These are phyloP conservation scores for Kuraishia molischiana DNA, from an alignment of 805 yeast species.

Conservation along the genomic window DNA sequence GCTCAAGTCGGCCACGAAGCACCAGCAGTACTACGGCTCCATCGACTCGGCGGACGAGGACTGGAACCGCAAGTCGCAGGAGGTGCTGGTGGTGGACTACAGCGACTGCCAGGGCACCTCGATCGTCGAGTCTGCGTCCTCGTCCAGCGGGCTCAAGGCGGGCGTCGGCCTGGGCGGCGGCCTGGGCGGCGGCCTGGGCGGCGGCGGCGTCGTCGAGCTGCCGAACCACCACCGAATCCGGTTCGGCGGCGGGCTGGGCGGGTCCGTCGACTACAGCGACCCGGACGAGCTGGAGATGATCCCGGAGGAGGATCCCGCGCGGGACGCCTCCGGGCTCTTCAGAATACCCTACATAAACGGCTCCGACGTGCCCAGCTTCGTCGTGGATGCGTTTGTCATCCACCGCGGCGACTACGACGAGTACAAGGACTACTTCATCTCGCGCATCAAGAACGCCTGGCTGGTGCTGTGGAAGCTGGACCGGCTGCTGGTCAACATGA, in stretches of 20 bases:
- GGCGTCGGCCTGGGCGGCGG: neutral
- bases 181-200: neutral
- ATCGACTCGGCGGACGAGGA: neutral
- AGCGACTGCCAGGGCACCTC: neutral
- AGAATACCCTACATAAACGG: constrained; percentile 1
- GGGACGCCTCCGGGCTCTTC: neutral
- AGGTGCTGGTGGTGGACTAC: constrained; percentile 1
- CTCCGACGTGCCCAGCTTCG: neutral
- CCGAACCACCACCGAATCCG: neutral
- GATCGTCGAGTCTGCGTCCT: neutral
- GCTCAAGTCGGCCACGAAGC: constrained; percentile 1
- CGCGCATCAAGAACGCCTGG: neutral
- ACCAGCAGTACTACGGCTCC: neutral
- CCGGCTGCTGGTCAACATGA: neutral
- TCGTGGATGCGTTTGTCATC: neutral
- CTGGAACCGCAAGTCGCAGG: neutral
- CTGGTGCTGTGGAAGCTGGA: neutral
- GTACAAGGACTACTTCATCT: neutral
- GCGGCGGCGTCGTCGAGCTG: neutral
- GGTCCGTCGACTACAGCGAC: neutral
- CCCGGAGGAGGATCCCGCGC: neutral
- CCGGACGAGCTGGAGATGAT: neutral
- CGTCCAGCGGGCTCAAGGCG: neutral
- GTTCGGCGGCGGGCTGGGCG: constrained; percentile 1
- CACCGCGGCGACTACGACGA: neutral